Percentiles rank a stretch among this genome's conserved stretches.
Evolutionary conservation across 202 grass and related monocot genomes (phyloP).

Genomic region (Setaria viridis): DNA sequence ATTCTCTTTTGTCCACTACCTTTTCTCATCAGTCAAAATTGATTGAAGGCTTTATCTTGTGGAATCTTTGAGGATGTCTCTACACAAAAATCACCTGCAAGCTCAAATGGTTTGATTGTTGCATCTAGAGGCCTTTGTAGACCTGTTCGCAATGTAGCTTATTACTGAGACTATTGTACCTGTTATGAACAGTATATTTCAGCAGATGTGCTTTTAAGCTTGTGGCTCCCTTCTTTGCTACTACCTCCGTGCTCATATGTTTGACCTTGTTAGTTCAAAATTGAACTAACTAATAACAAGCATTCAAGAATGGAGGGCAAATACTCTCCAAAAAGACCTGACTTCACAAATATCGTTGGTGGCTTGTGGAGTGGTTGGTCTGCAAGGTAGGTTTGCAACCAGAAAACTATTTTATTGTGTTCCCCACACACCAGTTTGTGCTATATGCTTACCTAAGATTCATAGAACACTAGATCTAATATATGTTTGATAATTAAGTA

Average conservation of each 20-base stretch:
- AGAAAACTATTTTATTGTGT: background rate
- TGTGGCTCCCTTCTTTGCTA: conserved; percentile 33
- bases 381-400: conserved; percentile 6
- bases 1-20: conserved; percentile 88
- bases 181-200: conserved; percentile 40
- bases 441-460: background rate
- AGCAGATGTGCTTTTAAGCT: conserved; percentile 36
- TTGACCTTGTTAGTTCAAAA: background rate
- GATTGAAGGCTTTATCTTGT: conserved; percentile 61
- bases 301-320: conserved; percentile 5
- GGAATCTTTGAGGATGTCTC: conserved; percentile 44
- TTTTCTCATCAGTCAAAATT: conserved; percentile 95
- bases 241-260: background rate
- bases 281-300: background rate
- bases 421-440: background rate
- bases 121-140: conserved; percentile 28
- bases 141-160: conserved; percentile 50
- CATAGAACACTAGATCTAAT: background rate
- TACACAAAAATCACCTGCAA: conserved; percentile 13
- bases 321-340: background rate
- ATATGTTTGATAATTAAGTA: background rate
- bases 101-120: conserved; percentile 40
- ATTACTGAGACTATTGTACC: conserved; percentile 50
- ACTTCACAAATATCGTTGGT: background rate
- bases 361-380: background rate